Base-by-base conservation (phyloP, 2,329 filamentous ascomycete genomes). In the Cordyceps fumosorosea region DNA sequence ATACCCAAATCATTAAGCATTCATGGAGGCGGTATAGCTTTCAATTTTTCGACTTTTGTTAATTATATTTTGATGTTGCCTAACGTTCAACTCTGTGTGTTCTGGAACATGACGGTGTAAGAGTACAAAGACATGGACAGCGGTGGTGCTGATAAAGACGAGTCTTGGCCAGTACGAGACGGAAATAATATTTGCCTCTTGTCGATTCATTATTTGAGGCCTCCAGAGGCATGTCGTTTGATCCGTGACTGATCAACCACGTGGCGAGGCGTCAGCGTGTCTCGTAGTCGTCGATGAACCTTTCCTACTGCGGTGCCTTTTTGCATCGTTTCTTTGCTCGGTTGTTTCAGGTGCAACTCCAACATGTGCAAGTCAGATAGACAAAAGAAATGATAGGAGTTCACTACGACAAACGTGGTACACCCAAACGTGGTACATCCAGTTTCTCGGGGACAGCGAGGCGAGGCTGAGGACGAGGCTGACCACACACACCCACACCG, bases 1-100 rank as follows among this genome's bases (percentile, higher is more conserved):
- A 60, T 60, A 60, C 57, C 57, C 57, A 60, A 60, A 54, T 60
- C 48, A 60, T 47, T 60, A 54, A 54, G 57, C 57, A 60, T 60
- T 47, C 50, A 60, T 54, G 57, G 57, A 60, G 50, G 57, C 48
- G 37, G 34, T 51, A 42, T 52, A 60, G 57, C 57, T 54, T 60
- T 59, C 45, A 59, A 34, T 6, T 7, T n/a, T 44, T 37, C 11
- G 12, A 24, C 24, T 56, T 50, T 40, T 34, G 14, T 44, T 53
- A 29, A 42, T 53, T 32, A 7, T 45, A 40, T 60, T 51, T 22
- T 26, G 52, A 32, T 51, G 56, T 51, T 26, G 20, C 29, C 29
- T 6, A 5, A 5, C n/a, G 42, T n/a, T 20, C 18, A 20, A 4
- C 48, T 29, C 29, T 7, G 5, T 29, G 48, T 51, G 5, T n/a